Conservation (phyloP, 2,329 filamentous ascomycete genomes). For the Escovopsis sp. region DNA sequence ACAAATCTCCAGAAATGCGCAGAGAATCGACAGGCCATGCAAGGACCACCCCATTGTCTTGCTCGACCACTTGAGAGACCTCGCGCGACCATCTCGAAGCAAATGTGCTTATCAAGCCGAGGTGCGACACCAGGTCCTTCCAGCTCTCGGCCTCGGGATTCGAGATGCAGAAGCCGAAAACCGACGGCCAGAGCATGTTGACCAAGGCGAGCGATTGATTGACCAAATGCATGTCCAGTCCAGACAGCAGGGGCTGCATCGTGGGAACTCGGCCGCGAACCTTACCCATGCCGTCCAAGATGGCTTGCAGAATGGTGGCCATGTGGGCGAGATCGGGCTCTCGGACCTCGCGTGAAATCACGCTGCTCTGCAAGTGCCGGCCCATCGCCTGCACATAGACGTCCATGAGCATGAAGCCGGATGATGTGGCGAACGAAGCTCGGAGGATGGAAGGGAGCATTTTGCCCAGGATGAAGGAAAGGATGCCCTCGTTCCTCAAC, state of each 20-base stretch:
- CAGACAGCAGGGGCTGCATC: constrained; percentile 7
- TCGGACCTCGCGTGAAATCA: constrained; percentile 22
- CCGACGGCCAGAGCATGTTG: constrained; percentile 17
- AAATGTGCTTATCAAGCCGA: constrained; percentile 8
- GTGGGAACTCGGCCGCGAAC: constrained; percentile 7
- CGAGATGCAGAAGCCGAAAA: constrained; percentile 10
- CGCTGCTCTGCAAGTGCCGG: constrained; percentile 18
- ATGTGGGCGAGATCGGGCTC: constrained; percentile 19
- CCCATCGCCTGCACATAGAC: constrained; percentile 31
- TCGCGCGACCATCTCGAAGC: constrained; percentile 1
- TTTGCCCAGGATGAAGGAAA: constrained; percentile 31
- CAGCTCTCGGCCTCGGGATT: constrained; percentile 6
- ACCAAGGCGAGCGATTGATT: constrained; percentile 13
- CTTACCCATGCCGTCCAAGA: constrained; percentile 15
- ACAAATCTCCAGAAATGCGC: no score
- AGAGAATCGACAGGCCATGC: no score
- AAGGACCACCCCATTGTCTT: constrained; percentile 4
- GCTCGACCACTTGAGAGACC: constrained; percentile 3
- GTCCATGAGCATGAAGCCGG: constrained; percentile 33
- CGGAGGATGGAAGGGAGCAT: constrained; percentile 40
- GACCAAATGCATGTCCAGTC: constrained; percentile 13
- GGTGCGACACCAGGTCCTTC: constrained; percentile 7
- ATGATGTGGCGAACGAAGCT: constrained; percentile 17
- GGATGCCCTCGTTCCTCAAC: constrained; percentile 29
- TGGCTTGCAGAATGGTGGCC: constrained; percentile 16